A percentile compares a stretch with the other conserved stretches of the same genome.
Conservation (phyloP, 306 rosid genomes). For the Calophaca sinica region DNA sequence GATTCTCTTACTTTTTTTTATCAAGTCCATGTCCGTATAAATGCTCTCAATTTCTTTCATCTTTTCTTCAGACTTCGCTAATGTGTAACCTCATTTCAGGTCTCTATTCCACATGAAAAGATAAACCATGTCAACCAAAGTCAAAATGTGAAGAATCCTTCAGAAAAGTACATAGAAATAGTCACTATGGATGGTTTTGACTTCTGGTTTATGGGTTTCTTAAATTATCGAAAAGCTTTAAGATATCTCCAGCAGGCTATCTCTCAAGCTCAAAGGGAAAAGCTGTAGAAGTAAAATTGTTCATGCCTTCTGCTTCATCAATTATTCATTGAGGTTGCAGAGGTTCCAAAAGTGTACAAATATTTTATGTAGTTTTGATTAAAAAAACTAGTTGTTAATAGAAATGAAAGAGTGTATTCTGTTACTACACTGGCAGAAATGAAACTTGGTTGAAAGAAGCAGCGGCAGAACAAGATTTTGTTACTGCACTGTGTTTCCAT, state of each 20-base stretch:
- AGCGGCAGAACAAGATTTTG: too few species aligned
- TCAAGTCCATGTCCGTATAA: not conserved
- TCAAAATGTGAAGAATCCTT: conserved; percentile 31
- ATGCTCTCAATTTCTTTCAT: conserved; percentile 6
- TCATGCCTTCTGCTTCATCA: conserved; percentile 37
- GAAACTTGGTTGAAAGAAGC: too few species aligned
- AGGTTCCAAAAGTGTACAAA: conserved; percentile 44
- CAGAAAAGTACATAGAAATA: conserved; percentile 35
- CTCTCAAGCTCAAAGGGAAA: conserved; percentile 44
- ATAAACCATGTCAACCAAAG: conserved; percentile 31
- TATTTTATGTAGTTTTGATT: conserved; percentile 43
- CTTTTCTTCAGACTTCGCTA: conserved; percentile 2
- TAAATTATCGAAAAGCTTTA: conserved; percentile 30
- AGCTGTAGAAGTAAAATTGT: conserved; percentile 5
- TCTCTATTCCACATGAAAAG: conserved; percentile 32
- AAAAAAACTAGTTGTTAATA: not conserved
- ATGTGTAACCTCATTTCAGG: conserved; percentile 23
- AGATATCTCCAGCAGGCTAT: conserved; percentile 35
- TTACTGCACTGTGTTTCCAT: too few species aligned
- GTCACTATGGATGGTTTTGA: conserved; percentile 29
- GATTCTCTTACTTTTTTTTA: not conserved
- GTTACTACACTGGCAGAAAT: too few species aligned
- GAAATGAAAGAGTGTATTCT: too few species aligned
- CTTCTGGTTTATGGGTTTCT: conserved; percentile 36
- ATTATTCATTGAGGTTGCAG: conserved; percentile 16